Evolutionary conservation across 116 monocot genomes (phyloP).

Genomic region (Papilionanthe hybrid): DNA sequence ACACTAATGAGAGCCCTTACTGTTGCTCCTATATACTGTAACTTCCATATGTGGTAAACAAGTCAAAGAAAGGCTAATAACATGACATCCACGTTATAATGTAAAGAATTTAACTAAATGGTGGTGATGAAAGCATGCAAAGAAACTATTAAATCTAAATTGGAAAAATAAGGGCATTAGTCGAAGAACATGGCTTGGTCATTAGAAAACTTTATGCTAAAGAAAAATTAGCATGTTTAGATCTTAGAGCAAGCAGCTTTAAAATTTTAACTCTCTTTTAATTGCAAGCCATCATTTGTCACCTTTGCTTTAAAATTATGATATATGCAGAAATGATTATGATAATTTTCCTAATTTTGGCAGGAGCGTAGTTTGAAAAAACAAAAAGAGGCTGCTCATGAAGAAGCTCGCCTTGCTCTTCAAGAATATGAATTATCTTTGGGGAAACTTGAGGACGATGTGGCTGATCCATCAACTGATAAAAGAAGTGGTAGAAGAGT

Average conservation of each 20-base stretch:
- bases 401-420: conserved; percentile 74
- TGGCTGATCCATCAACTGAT: conserved; percentile 9
- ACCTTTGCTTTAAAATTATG: neutral
- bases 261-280: neutral
- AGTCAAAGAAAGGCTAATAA: too few species aligned
- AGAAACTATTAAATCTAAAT: too few species aligned
- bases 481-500: conserved; percentile 59
- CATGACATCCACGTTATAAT: too few species aligned
- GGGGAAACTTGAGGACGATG: conserved; percentile 33
- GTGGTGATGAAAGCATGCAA: too few species aligned
- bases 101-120: too few species aligned
- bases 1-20: too few species aligned
- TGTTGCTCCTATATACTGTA: too few species aligned
- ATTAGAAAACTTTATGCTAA: neutral
- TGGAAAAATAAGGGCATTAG: neutral
- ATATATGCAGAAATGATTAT: neutral
- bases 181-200: neutral
- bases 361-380: conserved; percentile 75
- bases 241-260: neutral
- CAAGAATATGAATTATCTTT: conserved; percentile 75
- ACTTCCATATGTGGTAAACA: too few species aligned
- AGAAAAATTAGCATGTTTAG: neutral
- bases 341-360: neutral
- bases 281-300: neutral
- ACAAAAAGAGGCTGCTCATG: conserved; percentile 61